Conservation (phyloP, 2,329 filamentous ascomycete genomes). For the Fusarium torreyae region DNA sequence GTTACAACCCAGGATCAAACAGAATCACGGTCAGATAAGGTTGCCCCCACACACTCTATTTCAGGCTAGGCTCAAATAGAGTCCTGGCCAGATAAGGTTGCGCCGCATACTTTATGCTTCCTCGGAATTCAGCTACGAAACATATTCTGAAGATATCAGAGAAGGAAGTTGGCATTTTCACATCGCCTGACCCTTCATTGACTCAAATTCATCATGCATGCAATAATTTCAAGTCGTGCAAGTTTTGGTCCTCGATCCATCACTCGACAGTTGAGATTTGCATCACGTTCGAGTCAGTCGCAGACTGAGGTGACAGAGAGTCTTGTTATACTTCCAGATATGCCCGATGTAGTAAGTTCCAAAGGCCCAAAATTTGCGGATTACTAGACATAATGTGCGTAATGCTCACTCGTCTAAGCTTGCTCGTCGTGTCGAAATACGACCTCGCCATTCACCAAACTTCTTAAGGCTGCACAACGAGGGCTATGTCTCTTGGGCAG, state of each 20-base stretch:
- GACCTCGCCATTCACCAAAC: slow-evolving; percentile 13
- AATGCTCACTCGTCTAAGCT: background rate
- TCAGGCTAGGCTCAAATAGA: no score
- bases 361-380: no score
- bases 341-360: slow-evolving; percentile 2
- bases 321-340: slow-evolving; percentile 13
- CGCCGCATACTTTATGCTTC: background rate
- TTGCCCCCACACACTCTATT: background rate
- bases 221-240: background rate
- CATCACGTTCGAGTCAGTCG: background rate
- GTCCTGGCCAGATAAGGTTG: no score
- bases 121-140: background rate
- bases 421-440: slow-evolving; percentile 11
- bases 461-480: slow-evolving; percentile 11
- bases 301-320: background rate
- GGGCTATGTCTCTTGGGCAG: slow-evolving; percentile 12
- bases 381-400: no score
- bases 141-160: background rate
- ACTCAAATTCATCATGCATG: no score
- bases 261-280: background rate
- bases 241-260: background rate
- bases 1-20: background rate
- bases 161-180: no score
- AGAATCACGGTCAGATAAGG: background rate
- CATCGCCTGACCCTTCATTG: no score